Base-by-base conservation (phyloP, 2,329 filamentous ascomycete species). In the Pseudogymnoascus sp. region DNA sequence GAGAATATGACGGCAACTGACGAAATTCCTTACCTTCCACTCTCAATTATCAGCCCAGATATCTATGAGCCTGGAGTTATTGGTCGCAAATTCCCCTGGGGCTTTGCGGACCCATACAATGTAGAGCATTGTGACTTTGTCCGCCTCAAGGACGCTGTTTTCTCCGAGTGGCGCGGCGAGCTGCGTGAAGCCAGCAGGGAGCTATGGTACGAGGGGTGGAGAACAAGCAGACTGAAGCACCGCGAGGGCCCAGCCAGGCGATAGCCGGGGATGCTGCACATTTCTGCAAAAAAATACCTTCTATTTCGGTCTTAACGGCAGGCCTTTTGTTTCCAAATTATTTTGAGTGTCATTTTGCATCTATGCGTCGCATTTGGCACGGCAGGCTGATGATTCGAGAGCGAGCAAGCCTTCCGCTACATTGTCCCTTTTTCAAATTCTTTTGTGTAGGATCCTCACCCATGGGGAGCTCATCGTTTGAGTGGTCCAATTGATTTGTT, bases 121-220 rank as follows among this genome's bases (percentile, higher is more conserved):
- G 81, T 87, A 31, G 85, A 89, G 69, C 94, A 99, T 77, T 99
- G 94, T 76, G 94, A 99, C 75, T 99, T 97, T 74, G 80, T 89
- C 62, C 87, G 88, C 65, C 82, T 99, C 67, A 94, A 94, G 76
- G 92, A 97, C 64, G 87, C 88, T 6, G 89, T 99, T 33, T 99
- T 99, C 74, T 86, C 80, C 67, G 93, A 97, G 71, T 99, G 94
- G 94, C 88, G 93, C 59, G 83, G 83, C 45, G 94, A 99, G 72
- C 80, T 99, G 64, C 88, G 93, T 64, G 91, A 96, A 74, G 89
- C 91, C 60, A 96, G 91, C 74, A 85, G 91, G 62, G 92, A 96
- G 72, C 84, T 92, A 69, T 97, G 92, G 90, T 97, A 97, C 70
- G 93, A 97, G 75, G 87, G 89, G 69, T 97, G 93, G 94, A 86